phyloP scores from a whole-genome alignment of 768 basidiomycete species.

The Trametes cinnabarina region DNA sequence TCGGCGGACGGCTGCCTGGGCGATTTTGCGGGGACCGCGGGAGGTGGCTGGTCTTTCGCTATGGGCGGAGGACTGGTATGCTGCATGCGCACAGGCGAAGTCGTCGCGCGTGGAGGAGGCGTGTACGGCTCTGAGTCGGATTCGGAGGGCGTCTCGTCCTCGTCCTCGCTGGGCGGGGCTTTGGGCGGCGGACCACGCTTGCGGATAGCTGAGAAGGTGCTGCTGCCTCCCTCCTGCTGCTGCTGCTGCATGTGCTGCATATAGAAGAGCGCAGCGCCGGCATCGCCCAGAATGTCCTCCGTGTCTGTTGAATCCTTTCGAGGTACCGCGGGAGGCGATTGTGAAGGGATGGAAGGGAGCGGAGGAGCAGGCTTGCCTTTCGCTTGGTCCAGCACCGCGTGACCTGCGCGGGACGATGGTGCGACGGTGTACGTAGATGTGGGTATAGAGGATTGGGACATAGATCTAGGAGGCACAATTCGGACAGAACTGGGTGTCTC shows the following conservation, averaged over 20 bases:
- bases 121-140: slow-evolving; percentile 23
- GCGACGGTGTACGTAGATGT: slow-evolving; percentile 5
- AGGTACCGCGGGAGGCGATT: slow-evolving; percentile 21
- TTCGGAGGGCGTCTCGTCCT: slow-evolving; percentile 39
- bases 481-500: slow-evolving; percentile 4
- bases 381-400: slow-evolving; percentile 24
- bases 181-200: slow-evolving; percentile 19
- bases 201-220: slow-evolving; percentile 3
- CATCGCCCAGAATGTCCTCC: slow-evolving; percentile 49
- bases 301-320: slow-evolving; percentile 21
- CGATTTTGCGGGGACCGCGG: slow-evolving; percentile 14
- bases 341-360: slow-evolving; percentile 11
- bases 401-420: slow-evolving; percentile 10
- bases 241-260: slow-evolving; percentile 56
- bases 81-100: slow-evolving; percentile 8
- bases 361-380: slow-evolving; percentile 15
- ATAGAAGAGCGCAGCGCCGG: slow-evolving; percentile 60
- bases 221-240: slow-evolving; percentile 21
- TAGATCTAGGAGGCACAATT: slow-evolving; percentile 13
- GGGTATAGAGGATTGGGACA: slow-evolving; percentile 16
- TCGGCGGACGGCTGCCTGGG: slow-evolving; percentile 4
- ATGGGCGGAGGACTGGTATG: slow-evolving; percentile 11
- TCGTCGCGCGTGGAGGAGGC: slow-evolving; percentile 19
- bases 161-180: slow-evolving; percentile 32
- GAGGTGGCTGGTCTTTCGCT: slow-evolving; percentile 1